Conservation (phyloP, 1,139 yeast genomes). For the Magnusiomyces tetraspermus region DNA sequence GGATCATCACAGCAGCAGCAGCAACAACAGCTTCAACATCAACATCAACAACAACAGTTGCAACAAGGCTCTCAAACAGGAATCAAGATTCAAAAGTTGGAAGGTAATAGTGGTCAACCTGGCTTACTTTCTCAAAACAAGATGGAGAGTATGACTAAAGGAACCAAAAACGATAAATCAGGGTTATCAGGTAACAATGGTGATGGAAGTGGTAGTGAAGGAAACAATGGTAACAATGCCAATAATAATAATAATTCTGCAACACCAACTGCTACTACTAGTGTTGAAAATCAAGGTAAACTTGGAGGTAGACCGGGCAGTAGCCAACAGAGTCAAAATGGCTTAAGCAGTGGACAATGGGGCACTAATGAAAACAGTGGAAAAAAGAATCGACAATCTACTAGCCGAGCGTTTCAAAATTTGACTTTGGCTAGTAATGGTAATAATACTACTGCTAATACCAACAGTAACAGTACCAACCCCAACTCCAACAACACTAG, state of each 20-base stretch:
- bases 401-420: constrained; percentile 11
- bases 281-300: neutral
- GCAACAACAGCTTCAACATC: neutral
- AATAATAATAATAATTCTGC: neutral
- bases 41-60: neutral
- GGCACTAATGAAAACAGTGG: neutral
- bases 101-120: too few relatives aligned
- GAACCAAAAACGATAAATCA: too few relatives aligned
- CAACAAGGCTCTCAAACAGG: too few relatives aligned
- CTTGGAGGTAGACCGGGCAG: neutral
- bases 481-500: constrained; percentile 7
- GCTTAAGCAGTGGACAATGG: neutral
- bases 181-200: neutral
- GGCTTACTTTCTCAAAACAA: too few relatives aligned
- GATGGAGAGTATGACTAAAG: too few relatives aligned
- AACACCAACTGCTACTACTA: neutral
- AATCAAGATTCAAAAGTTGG: too few relatives aligned
- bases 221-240: constrained; percentile 1
- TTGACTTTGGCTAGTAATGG: constrained; percentile 1
- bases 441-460: constrained; percentile 10
- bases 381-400: constrained; percentile 10
- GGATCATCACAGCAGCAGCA: neutral
- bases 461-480: constrained; percentile 11
- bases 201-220: neutral
- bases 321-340: neutral